Conservation (phyloP, 176 grass and related monocot genomes). For the Paspalum vaginatum region DNA sequence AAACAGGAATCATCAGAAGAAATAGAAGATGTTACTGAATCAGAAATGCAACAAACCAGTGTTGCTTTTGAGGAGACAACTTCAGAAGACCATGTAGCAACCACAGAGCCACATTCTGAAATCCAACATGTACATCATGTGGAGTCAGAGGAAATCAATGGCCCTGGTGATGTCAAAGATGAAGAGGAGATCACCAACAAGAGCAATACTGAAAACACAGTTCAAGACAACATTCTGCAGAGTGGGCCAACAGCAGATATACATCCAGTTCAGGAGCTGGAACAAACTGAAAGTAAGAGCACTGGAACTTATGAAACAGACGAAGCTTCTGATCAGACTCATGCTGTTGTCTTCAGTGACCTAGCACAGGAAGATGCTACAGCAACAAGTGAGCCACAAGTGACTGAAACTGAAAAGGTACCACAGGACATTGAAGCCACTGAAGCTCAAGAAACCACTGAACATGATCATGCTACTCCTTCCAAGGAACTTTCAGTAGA, state of each 20-base stretch:
- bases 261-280: constrained; percentile 24
- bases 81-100: constrained; percentile 22
- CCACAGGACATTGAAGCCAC: constrained; percentile 22
- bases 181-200: constrained; percentile 30
- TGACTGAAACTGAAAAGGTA: constrained; percentile 27
- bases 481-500: constrained; percentile 33
- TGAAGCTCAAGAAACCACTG: constrained; percentile 32
- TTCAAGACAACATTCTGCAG: constrained; percentile 16
- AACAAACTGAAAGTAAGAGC: too few species aligned
- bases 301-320: too few species aligned
- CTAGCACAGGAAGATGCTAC: constrained; percentile 13
- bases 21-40: not conserved
- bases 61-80: constrained; percentile 26
- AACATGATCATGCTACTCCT: constrained; percentile 24
- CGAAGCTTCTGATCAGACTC: constrained; percentile 21
- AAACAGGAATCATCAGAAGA: constrained; percentile 39
- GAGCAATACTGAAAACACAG: constrained; percentile 35
- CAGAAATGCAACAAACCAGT: constrained; percentile 26
- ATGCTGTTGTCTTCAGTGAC: not conserved
- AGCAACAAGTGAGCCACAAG: constrained; percentile 12
- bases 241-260: constrained; percentile 19
- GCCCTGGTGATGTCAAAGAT: constrained; percentile 25
- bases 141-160: constrained; percentile 26
- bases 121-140: constrained; percentile 23
- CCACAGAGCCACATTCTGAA: constrained; percentile 13